Conservation (phyloP, 805 yeast genomes). For the Ogataea paraovalis region DNA sequence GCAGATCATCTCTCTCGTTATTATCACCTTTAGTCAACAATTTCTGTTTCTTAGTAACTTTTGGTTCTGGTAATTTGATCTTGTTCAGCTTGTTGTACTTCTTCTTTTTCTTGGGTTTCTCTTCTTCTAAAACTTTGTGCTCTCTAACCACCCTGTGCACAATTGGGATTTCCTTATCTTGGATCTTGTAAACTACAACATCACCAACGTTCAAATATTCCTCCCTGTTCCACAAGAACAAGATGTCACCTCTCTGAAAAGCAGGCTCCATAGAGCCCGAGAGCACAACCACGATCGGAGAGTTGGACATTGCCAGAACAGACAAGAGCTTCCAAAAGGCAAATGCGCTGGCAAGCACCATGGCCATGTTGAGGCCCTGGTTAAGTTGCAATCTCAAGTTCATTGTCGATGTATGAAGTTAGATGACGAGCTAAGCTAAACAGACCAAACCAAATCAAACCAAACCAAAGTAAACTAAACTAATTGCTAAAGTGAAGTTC, state of each 20-base stretch:
- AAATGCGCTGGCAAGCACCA: conserved; percentile 83
- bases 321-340: conserved; percentile 87
- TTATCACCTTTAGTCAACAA: conserved; percentile 95
- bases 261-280: conserved; percentile 99
- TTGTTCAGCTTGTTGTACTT: conserved; percentile 9
- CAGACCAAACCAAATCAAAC: too few relatives aligned
- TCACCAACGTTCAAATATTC: conserved; percentile 73
- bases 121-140: conserved; percentile 45
- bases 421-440: not conserved
- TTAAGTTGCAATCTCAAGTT: conserved; percentile 27
- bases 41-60: conserved; percentile 41
- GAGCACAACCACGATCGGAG: conserved; percentile 94
- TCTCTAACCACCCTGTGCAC: conserved; percentile 92
- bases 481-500: too few relatives aligned
- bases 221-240: conserved; percentile 87
- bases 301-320: conserved; percentile 71
- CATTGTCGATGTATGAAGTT: conserved; percentile 13
- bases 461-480: not conserved
- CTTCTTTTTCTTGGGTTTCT: conserved; percentile 14
- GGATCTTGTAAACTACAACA: conserved; percentile 85
- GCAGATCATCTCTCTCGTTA: conserved; percentile 86
- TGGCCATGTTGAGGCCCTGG: conserved; percentile 62
- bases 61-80: conserved; percentile 4
- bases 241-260: conserved; percentile 93
- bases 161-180: conserved; percentile 82